Percentiles rank a stretch among this genome's conserved stretches.
These are phyloP conservation scores for Plectosphaerella cucumerina DNA, from an alignment of 2,329 filamentous ascomycete genomes.

Conservation along the genomic window DNA sequence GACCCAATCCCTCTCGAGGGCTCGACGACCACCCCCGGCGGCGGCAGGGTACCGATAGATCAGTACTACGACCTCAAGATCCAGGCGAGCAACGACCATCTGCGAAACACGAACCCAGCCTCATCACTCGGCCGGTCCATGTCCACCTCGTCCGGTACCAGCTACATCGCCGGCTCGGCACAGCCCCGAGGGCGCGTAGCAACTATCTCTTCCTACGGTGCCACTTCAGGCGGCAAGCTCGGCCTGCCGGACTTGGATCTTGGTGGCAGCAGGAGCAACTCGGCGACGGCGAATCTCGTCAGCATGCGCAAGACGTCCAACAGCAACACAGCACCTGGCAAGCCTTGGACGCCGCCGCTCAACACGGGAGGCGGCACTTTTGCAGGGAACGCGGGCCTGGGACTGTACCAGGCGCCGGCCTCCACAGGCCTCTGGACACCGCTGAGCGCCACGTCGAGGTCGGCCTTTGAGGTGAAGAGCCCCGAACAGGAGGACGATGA, in stretches of 20 bases:
- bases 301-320: conserved; percentile 26
- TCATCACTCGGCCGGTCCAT: conserved; percentile 20
- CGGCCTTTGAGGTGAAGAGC: conserved; percentile 18
- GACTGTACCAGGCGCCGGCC: background rate
- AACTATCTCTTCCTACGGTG: conserved; percentile 10
- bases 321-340: too few relatives aligned
- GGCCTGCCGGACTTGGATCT: conserved; percentile 14
- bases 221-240: conserved; percentile 18
- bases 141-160: conserved; percentile 29
- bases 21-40: conserved; percentile 10
- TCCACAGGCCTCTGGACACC: conserved; percentile 43
- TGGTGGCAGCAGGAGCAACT: conserved; percentile 39
- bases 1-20: conserved; percentile 15
- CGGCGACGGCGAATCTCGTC: conserved; percentile 35
- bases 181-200: conserved; percentile 32
- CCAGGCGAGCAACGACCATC: conserved; percentile 71
- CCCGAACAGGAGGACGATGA: conserved; percentile 42
- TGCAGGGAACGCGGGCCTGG: background rate
- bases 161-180: conserved; percentile 15
- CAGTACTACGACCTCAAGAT: conserved; percentile 70
- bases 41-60: conserved; percentile 40
- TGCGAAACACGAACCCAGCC: conserved; percentile 43
- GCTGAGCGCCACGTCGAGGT: conserved; percentile 15
- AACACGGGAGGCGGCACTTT: conserved; percentile 9
- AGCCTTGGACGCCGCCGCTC: conserved; percentile 16